Percentiles rank a stretch among this genome's conserved stretches.
Evolutionary conservation across 495 filamentous ascomycete species (phyloP).

Genomic region (Penicillium cinerascens): DNA sequence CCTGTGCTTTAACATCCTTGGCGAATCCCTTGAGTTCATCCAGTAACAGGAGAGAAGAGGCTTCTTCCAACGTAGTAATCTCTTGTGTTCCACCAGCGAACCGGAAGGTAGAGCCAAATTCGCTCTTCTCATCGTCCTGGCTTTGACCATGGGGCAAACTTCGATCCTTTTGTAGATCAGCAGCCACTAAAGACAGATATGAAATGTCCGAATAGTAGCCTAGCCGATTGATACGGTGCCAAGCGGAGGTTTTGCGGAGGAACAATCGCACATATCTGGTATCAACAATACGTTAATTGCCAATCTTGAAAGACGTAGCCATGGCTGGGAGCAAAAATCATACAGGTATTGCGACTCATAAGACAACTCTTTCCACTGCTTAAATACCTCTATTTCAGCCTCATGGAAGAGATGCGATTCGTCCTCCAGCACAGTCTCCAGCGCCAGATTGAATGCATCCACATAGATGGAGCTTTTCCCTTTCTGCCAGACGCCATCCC

Average conservation of each 20-base stretch:
- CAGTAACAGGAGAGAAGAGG: slow-evolving; percentile 70
- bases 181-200: slow-evolving; percentile 62
- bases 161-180: slow-evolving; percentile 47
- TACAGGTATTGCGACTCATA: slow-evolving; percentile 94
- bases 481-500: slow-evolving; percentile 54
- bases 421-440: slow-evolving; percentile 86
- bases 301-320: not conserved
- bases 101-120: slow-evolving; percentile 53
- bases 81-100: slow-evolving; percentile 78
- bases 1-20: slow-evolving; percentile 81
- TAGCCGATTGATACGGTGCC: slow-evolving; percentile 79
- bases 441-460: slow-evolving; percentile 91
- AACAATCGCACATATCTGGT: slow-evolving; percentile 86
- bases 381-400: slow-evolving; percentile 74
- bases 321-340: slow-evolving; percentile 23
- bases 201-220: slow-evolving; percentile 80
- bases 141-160: slow-evolving; percentile 29
- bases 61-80: slow-evolving; percentile 81
- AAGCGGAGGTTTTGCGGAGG: slow-evolving; percentile 87
- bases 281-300: not conserved
- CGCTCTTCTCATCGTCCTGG: slow-evolving; percentile 36
- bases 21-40: slow-evolving; percentile 85
- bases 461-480: slow-evolving; percentile 89
- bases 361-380: slow-evolving; percentile 64
- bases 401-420: slow-evolving; percentile 84